Percentiles rank a stretch among this genome's conserved stretches.
These are phyloP conservation scores for Rhodotorula diobovata DNA, from an alignment of 768 basidiomycete species.

Conservation along the genomic window DNA sequence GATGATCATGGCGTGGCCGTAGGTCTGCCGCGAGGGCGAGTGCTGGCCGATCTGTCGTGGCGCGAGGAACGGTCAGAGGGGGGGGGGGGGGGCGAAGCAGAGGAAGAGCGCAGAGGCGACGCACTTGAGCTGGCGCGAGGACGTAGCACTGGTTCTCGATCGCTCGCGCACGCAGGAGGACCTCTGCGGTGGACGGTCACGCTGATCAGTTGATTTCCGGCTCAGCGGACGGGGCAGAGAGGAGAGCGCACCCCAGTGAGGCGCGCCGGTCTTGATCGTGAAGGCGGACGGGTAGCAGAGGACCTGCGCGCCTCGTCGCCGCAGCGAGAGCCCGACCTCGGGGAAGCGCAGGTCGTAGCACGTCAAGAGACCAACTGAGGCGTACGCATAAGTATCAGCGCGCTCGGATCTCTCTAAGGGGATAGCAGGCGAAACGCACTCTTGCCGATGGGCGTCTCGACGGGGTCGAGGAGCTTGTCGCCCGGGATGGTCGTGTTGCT, in stretches of 20 bases:
- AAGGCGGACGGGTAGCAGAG: slow-evolving; percentile 42
- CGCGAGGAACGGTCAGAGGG: neutral
- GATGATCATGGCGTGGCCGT: slow-evolving; percentile 41
- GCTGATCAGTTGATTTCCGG: too few species aligned
- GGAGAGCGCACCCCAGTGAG: slow-evolving; percentile 41
- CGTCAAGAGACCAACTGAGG: slow-evolving; percentile 38
- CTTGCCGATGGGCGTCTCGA: slow-evolving; percentile 24
- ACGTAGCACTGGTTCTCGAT: slow-evolving; percentile 45
- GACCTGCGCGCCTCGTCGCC: slow-evolving; percentile 34
- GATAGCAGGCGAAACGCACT: neutral
- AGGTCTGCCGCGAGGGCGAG: slow-evolving; percentile 18
- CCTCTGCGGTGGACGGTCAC: slow-evolving; percentile 8
- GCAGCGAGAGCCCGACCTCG: slow-evolving; percentile 31
- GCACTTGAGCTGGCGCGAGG: slow-evolving; percentile 41
- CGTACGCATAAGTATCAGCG: neutral
- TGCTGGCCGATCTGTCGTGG: slow-evolving; percentile 18
- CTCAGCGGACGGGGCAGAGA: too few species aligned
- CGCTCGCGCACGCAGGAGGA: slow-evolving; percentile 41
- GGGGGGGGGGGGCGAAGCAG: neutral
- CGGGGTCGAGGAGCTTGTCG: slow-evolving; percentile 2
- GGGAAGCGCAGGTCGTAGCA: slow-evolving; percentile 45
- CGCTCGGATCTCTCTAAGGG: fast-evolving
- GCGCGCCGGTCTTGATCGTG: slow-evolving; percentile 33
- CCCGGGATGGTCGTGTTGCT: slow-evolving; percentile 33
- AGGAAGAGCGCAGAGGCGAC: neutral